Evolutionary conservation across 306 rosid species (phyloP).

Genomic region (Astragalus membranaceus): DNA sequence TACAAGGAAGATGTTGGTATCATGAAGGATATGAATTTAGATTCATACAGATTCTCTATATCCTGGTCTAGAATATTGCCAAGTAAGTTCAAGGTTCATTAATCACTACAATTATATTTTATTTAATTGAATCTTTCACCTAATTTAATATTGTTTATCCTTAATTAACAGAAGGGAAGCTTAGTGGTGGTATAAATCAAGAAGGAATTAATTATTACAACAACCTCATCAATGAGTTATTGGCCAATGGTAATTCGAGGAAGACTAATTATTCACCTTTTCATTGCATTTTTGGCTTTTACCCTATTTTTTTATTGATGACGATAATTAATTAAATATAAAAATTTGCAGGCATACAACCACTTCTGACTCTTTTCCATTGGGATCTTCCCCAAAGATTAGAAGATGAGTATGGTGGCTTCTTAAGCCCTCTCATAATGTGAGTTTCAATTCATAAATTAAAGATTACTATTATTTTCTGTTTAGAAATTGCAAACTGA

Average conservation of each 20-base stretch:
- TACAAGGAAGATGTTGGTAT: slow-evolving; percentile 56
- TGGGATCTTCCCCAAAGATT: slow-evolving; percentile 62
- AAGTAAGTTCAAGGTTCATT: slow-evolving; percentile 28
- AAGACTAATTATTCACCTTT: neutral
- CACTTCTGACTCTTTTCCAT: slow-evolving; percentile 51
- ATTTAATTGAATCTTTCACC: neutral
- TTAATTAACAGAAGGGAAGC: slow-evolving; percentile 35
- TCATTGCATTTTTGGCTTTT: neutral
- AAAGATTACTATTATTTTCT: neutral
- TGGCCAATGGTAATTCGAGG: slow-evolving; percentile 32
- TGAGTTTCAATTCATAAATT: slow-evolving; percentile 11
- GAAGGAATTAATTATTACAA: slow-evolving; percentile 55
- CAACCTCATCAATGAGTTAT: slow-evolving; percentile 44
- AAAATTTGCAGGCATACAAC: slow-evolving; percentile 31
- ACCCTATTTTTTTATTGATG: neutral
- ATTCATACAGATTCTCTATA: slow-evolving; percentile 64
- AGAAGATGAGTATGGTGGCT: slow-evolving; percentile 53
- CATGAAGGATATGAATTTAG: slow-evolving; percentile 46
- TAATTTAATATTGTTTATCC: neutral
- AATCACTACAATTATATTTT: neutral
- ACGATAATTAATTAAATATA: neutral
- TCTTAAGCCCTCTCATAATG: slow-evolving; percentile 29
- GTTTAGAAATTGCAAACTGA: neutral
- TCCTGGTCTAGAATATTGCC: slow-evolving; percentile 72
- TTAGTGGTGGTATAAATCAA: slow-evolving; percentile 49